Evolutionary conservation across 2,329 filamentous ascomycete genomes (phyloP).

Genomic region (Penicillium sp.): DNA sequence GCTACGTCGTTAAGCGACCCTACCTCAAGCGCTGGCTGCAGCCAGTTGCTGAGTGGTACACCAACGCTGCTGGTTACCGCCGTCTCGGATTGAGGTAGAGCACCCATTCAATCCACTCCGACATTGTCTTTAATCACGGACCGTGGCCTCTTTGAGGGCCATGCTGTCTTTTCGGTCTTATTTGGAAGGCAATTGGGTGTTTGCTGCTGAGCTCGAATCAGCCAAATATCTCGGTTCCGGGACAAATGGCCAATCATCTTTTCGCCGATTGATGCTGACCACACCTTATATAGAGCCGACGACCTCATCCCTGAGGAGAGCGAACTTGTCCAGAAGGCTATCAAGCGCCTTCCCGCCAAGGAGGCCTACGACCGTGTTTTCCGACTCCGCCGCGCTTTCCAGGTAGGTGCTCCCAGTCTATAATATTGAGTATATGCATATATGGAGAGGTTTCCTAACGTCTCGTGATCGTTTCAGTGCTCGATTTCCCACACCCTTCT

Average conservation of each 20-base stretch:
- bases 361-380: slow-evolving; percentile 95
- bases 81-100: slow-evolving; percentile 83
- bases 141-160: background rate
- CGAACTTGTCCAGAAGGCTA: slow-evolving; percentile 77
- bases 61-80: slow-evolving; percentile 84
- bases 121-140: background rate
- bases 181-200: background rate
- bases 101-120: background rate
- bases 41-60: slow-evolving; percentile 85
- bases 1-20: slow-evolving; percentile 75
- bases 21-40: slow-evolving; percentile 76
- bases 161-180: background rate
- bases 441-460: background rate
- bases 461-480: slow-evolving; percentile 45
- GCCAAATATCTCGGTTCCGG: background rate
- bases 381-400: slow-evolving; percentile 91
- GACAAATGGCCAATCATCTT: background rate
- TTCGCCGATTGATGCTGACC: slow-evolving; percentile 1
- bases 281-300: slow-evolving; percentile 64
- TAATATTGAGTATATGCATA: background rate
- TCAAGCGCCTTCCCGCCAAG: slow-evolving; percentile 85
- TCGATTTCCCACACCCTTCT: slow-evolving; percentile 64
- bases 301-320: slow-evolving; percentile 93
- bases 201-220: background rate
- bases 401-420: slow-evolving; percentile 52